Conservation (phyloP, 768 basidiomycete genomes). For the Mycena pura region DNA sequence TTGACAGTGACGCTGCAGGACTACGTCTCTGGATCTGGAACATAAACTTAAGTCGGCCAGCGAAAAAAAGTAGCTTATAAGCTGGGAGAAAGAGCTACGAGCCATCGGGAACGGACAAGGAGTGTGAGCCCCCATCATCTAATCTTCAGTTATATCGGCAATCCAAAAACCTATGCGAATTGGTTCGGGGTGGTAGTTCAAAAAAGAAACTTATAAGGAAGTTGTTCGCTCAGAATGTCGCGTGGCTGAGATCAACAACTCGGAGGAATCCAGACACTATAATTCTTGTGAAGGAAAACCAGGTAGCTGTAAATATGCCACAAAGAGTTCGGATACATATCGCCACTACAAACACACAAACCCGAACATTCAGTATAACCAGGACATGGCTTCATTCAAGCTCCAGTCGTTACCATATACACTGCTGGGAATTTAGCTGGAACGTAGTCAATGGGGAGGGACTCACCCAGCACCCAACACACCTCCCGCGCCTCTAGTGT, state of each 20-base stretch:
- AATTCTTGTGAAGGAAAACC: background rate
- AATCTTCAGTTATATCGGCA: background rate
- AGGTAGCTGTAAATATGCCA: background rate
- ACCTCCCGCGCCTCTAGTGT: conserved; percentile 72
- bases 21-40: background rate
- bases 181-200: conserved; percentile 7
- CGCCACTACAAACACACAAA: background rate
- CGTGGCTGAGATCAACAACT: background rate
- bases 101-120: conserved; percentile 3
- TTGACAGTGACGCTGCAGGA: background rate
- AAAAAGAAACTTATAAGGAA: conserved; percentile 15
- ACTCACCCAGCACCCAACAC: conserved; percentile 79
- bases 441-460: background rate
- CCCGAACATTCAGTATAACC: conserved; percentile 43
- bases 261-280: background rate
- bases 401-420: conserved; percentile 48
- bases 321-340: conserved; percentile 1
- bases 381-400: conserved; percentile 56
- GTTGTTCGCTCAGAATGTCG: background rate
- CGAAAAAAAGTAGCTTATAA: background rate
- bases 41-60: background rate
- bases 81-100: conserved; percentile 1
- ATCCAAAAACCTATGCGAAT: conserved; percentile 19
- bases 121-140: background rate
- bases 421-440: conserved; percentile 31